Percentiles rank a stretch among this genome's conserved stretches.
Evolutionary conservation across 768 basidiomycete genomes (phyloP).

Genomic region (Lentinula detonsa): DNA sequence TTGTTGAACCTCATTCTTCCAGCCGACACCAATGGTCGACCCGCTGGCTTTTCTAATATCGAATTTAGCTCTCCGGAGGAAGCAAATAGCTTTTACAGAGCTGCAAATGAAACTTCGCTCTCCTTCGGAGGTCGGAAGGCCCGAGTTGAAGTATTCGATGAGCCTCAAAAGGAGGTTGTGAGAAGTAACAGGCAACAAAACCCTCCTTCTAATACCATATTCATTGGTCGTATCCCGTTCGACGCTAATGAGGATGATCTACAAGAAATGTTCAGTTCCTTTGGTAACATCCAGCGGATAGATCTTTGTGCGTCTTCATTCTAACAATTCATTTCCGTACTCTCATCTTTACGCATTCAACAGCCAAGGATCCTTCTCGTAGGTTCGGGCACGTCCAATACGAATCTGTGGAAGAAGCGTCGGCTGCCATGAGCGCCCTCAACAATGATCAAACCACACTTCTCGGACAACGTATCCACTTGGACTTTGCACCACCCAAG

Average conservation of each 20-base stretch:
- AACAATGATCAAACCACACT: neutral
- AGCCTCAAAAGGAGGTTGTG: neutral
- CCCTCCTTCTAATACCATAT: neutral
- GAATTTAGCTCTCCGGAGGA: neutral
- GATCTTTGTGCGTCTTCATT: neutral
- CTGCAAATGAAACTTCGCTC: neutral
- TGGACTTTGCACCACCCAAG: neutral
- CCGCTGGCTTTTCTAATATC: constrained; percentile 2
- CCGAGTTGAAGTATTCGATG: neutral
- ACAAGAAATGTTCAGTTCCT: neutral
- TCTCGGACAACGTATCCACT: neutral
- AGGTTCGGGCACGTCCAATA: neutral
- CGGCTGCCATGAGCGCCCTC: neutral
- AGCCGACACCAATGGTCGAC: neutral
- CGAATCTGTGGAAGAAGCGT: neutral
- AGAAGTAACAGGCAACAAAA: neutral
- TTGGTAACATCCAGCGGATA: neutral
- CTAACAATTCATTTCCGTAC: neutral
- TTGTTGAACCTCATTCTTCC: neutral
- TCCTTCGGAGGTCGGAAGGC: neutral
- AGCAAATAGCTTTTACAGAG: neutral
- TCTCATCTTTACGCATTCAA: neutral
- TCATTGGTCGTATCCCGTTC: neutral
- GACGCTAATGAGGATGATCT: neutral
- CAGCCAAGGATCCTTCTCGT: neutral